Evolutionary conservation across 225 moss, liverwort and hornwort genomes (phyloP).

Genomic region (Physcomitrellopsis africana): DNA sequence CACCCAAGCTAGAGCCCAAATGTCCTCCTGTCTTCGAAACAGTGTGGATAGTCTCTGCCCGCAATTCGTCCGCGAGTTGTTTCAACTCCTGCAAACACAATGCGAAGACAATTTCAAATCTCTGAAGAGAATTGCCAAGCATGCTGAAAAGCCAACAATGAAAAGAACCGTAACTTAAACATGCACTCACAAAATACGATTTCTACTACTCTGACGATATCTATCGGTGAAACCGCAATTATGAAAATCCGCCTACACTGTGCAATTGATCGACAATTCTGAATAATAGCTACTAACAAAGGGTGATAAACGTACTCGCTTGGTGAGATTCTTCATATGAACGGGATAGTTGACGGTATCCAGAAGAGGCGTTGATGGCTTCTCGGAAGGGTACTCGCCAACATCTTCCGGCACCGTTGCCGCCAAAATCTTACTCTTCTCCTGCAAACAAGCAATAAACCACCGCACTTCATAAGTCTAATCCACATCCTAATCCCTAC

Average conservation of each 20-base stretch:
- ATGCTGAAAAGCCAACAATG: background rate
- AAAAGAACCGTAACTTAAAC: background rate
- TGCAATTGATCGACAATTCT: too few species aligned
- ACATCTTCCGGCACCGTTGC: background rate
- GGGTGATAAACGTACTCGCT: background rate
- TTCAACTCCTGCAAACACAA: slow-evolving; percentile 17
- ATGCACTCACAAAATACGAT: too few species aligned
- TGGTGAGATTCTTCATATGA: slow-evolving; percentile 26
- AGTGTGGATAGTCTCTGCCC: slow-evolving; percentile 16
- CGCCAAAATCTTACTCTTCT: too few species aligned
- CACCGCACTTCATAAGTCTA: too few species aligned
- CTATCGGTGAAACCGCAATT: too few species aligned
- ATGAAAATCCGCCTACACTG: too few species aligned
- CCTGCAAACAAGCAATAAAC: too few species aligned
- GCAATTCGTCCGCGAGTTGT: slow-evolving; percentile 28
- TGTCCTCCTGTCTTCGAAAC: slow-evolving; percentile 30
- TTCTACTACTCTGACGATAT: too few species aligned
- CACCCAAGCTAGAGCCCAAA: slow-evolving; percentile 27
- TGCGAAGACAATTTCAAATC: background rate
- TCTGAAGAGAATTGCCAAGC: background rate
- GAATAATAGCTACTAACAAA: background rate
- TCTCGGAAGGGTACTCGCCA: slow-evolving; percentile 24
- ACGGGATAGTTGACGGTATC: slow-evolving; percentile 24
- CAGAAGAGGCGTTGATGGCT: slow-evolving; percentile 34
- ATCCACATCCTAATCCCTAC: too few species aligned